Percentiles rank a stretch among this genome's conserved stretches.
Evolutionary conservation across 1,284 basidiomycete species (phyloP).

Genomic region (Moesziomyces parantarcticus): DNA sequence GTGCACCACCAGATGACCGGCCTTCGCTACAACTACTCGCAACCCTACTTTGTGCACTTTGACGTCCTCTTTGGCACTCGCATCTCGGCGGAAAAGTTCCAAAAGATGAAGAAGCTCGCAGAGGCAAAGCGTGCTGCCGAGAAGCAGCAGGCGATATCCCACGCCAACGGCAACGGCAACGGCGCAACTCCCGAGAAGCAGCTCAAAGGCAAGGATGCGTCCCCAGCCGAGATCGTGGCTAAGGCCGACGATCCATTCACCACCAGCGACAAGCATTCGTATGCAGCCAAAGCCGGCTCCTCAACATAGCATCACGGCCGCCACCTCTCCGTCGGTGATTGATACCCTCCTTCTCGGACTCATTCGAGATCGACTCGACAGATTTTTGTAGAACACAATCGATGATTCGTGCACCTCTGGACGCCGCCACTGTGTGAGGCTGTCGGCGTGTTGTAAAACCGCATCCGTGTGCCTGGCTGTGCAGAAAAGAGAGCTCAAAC

Average conservation of each 20-base stretch:
- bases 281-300: conserved; percentile 47
- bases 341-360: no score
- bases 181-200: not conserved
- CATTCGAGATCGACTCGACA: no score
- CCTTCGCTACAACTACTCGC: conserved; percentile 94
- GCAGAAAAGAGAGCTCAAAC: no score
- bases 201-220: conserved; percentile 20
- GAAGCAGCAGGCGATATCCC: conserved; percentile 9
- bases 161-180: not conserved
- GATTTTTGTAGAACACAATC: no score
- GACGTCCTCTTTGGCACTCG: conserved; percentile 78
- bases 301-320: conserved; percentile 11
- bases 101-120: conserved; percentile 49
- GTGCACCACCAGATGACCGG: conserved; percentile 94
- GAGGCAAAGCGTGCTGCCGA: conserved; percentile 31
- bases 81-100: conserved; percentile 71
- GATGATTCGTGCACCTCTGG: no score
- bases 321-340: no score
- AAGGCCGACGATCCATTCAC: conserved; percentile 38
- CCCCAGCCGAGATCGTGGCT: conserved; percentile 30
- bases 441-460: no score
- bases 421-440: no score
- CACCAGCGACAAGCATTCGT: conserved; percentile 30
- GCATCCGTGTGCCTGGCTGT: no score
- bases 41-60: conserved; percentile 79